Percentiles rank a stretch among this genome's conserved stretches.
Evolutionary conservation across 495 filamentous ascomycete species (phyloP).

Genomic region (Hypoxylon fuscum): DNA sequence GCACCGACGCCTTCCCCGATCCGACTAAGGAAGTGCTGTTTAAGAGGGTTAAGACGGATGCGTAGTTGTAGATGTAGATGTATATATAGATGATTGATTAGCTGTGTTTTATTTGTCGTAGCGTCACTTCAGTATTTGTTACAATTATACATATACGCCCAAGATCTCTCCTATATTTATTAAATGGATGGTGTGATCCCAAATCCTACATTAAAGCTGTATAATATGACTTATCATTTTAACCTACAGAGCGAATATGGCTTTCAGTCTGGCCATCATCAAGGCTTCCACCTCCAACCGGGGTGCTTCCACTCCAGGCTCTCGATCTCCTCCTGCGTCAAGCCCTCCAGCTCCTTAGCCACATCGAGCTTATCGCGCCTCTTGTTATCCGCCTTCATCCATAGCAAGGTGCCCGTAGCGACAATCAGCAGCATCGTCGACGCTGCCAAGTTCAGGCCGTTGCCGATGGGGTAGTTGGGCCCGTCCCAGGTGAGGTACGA

Average conservation of each 20-base stretch:
- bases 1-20: slow-evolving; percentile 35
- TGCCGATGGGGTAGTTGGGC: slow-evolving; percentile 76
- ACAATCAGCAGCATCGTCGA: slow-evolving; percentile 61
- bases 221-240: no score
- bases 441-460: slow-evolving; percentile 76
- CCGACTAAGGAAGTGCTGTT: slow-evolving; percentile 43
- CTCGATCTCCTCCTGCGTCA: slow-evolving; percentile 65
- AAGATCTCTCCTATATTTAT: not conserved
- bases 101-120: no score
- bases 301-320: slow-evolving; percentile 79
- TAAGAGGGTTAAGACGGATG: slow-evolving; percentile 25
- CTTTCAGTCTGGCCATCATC: not conserved
- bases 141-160: not conserved
- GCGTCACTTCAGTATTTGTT: not conserved
- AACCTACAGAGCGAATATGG: no score
- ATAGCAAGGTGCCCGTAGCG: slow-evolving; percentile 56
- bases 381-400: slow-evolving; percentile 73
- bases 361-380: slow-evolving; percentile 62
- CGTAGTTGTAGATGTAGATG: not conserved
- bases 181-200: not conserved
- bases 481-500: slow-evolving; percentile 69
- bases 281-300: slow-evolving; percentile 70
- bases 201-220: not conserved
- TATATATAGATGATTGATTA: no score
- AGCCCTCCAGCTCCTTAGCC: slow-evolving; percentile 62